Evolutionary conservation across 202 grass and related monocot genomes (phyloP).

Genomic region (Setaria viridis): DNA sequence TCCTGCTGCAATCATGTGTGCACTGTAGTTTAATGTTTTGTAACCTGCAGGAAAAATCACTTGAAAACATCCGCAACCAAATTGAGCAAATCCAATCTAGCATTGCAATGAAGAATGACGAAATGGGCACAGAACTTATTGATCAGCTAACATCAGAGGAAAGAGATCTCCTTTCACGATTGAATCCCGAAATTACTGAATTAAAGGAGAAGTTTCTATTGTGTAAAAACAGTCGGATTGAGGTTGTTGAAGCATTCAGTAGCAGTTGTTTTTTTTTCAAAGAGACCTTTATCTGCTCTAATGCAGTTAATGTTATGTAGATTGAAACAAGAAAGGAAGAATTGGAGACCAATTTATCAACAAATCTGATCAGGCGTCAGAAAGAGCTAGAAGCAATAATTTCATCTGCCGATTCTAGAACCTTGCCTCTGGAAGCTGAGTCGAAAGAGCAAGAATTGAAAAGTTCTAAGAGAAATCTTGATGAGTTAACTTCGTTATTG

Average conservation of each 20-base stretch:
- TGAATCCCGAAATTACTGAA: conserved; percentile 99
- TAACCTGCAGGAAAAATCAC: conserved; percentile 88
- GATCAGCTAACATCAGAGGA: conserved; percentile 95
- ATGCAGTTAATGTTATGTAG: conserved; percentile 51
- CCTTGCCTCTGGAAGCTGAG: conserved; percentile 68
- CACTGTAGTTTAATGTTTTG: conserved; percentile 27
- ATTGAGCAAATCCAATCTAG: conserved; percentile 95
- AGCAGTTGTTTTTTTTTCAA: conserved; percentile 3
- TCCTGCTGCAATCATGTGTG: conserved; percentile 14
- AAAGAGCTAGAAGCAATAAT: conserved; percentile 96
- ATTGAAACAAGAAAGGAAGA: conserved; percentile 99
- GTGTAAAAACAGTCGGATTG: conserved; percentile 93
- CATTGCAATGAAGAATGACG: conserved; percentile 94
- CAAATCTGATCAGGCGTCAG: conserved; percentile 91
- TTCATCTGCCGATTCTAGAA: conserved; percentile 84
- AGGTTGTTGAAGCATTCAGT: conserved; percentile 58
- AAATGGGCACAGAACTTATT: conserved; percentile 99
- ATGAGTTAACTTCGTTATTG: conserved; percentile 75
- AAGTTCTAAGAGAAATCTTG: conserved; percentile 74
- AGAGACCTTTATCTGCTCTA: conserved; percentile 30
- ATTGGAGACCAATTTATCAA: conserved; percentile 93
- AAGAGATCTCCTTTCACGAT: conserved; percentile 82
- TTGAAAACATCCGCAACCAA: conserved; percentile 89
- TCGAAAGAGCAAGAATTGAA: conserved; percentile 80
- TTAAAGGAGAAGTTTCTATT: conserved; percentile 79